These are phyloP conservation scores for Micractinium sp. DNA, from an alignment of 139 green algal species.

Conservation along the genomic window DNA sequence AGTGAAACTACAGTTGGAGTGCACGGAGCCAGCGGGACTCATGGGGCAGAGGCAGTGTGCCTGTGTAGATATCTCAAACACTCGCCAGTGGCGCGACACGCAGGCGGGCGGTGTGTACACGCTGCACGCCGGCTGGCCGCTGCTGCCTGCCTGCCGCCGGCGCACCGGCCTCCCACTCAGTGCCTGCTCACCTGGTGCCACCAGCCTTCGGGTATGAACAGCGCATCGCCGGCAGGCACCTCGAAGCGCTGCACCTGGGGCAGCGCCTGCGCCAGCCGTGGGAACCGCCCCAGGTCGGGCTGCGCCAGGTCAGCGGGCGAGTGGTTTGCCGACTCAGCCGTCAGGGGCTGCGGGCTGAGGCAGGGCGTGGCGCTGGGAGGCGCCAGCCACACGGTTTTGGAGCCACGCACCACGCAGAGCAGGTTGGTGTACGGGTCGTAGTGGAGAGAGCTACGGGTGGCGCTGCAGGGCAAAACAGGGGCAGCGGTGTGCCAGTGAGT, in stretches of 20 bases:
- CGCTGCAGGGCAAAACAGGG: neutral
- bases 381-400: conserved; percentile 72
- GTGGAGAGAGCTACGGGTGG: conserved; percentile 70
- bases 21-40: too few relatives aligned
- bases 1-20: too few relatives aligned
- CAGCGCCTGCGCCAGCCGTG: conserved; percentile 39
- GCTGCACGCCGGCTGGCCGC: too few relatives aligned
- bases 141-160: neutral
- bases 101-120: too few relatives aligned
- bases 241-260: neutral
- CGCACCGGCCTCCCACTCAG: too few relatives aligned
- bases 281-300: conserved; percentile 56
- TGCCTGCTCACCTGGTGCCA: conserved; percentile 82
- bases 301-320: conserved; percentile 65
- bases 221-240: conserved; percentile 74
- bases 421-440: conserved; percentile 90
- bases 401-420: conserved; percentile 68
- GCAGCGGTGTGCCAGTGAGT: neutral
- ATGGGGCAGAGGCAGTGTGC: too few relatives aligned
- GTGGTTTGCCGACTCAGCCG: conserved; percentile 76
- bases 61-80: too few relatives aligned
- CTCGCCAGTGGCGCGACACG: too few relatives aligned
- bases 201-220: conserved; percentile 91
- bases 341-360: conserved; percentile 65
- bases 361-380: conserved; percentile 50